Evolutionary conservation across 805 yeast species (phyloP).

Genomic region (Ogataea nitratoaversa): DNA sequence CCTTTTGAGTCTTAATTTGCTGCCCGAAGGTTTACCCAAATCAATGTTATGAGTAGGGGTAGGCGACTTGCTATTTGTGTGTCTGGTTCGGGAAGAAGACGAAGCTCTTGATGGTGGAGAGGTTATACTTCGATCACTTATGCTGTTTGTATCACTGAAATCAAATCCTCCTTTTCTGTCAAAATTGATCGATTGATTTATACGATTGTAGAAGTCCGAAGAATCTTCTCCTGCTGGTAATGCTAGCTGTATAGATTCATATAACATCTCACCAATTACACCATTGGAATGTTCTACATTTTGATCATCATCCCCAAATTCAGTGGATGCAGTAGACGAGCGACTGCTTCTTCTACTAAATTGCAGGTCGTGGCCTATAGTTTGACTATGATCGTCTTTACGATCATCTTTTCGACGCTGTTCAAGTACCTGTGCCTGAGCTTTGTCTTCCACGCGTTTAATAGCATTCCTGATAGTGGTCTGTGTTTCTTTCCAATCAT

Average conservation of each 20-base stretch:
- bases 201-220: conserved; percentile 41
- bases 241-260: conserved; percentile 76
- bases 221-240: conserved; percentile 47
- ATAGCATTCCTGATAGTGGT: conserved; percentile 62
- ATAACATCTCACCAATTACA: conserved; percentile 58
- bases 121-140: conserved; percentile 7
- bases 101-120: conserved; percentile 13
- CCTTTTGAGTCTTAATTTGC: conserved; percentile 57
- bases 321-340: conserved; percentile 2
- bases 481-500: conserved; percentile 84
- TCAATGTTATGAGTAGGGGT: conserved; percentile 24
- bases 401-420: not conserved
- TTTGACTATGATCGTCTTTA: not conserved
- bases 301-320: conserved; percentile 9
- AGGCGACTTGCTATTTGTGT: conserved; percentile 5
- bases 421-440: conserved; percentile 17
- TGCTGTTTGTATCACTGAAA: conserved; percentile 1
- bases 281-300: conserved; percentile 24
- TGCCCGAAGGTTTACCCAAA: conserved; percentile 29
- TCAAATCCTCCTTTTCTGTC: conserved; percentile 1
- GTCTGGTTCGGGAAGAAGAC: conserved; percentile 5
- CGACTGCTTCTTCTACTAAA: not conserved
- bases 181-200: conserved; percentile 39
- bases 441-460: conserved; percentile 52
- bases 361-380: not conserved